A percentile compares a stretch with the other conserved stretches of the same genome.
Evolutionary conservation across 306 rosid genomes (phyloP).

Genomic region (Carpinus viminea): DNA sequence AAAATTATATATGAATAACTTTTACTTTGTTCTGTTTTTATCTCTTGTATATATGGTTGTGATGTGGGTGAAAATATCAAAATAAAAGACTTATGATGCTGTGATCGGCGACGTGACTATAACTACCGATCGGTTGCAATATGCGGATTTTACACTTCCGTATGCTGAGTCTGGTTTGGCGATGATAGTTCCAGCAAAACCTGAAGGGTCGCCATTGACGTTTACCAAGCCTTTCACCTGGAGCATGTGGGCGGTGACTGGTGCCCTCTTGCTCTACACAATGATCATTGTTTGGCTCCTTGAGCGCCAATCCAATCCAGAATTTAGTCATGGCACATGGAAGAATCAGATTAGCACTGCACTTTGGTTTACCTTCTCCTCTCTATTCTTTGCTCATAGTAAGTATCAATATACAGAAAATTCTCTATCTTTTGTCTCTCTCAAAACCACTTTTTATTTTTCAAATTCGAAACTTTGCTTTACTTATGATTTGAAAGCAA

Average conservation of each 20-base stretch:
- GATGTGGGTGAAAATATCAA: conserved; percentile 24
- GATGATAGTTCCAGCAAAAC: conserved; percentile 48
- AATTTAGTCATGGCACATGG: conserved; percentile 57
- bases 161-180: conserved; percentile 63
- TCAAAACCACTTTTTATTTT: too few species aligned
- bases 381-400: conserved; percentile 80
- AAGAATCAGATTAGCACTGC: conserved; percentile 58
- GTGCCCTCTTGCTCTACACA: conserved; percentile 52
- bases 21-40: background rate
- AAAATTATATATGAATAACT: too few species aligned
- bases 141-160: conserved; percentile 67
- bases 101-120: conserved; percentile 66
- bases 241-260: conserved; percentile 61
- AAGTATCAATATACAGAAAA: conserved; percentile 25
- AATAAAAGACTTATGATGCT: conserved; percentile 57
- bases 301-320: conserved; percentile 53
- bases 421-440: too few species aligned
- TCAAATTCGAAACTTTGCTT: too few species aligned
- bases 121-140: conserved; percentile 36
- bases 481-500: background rate
- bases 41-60: conserved; percentile 4
- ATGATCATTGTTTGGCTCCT: conserved; percentile 56
- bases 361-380: conserved; percentile 63
- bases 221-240: conserved; percentile 67
- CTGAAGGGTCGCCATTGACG: conserved; percentile 47